phyloP scores from a whole-genome alignment of 2,329 filamentous ascomycete species.

The Microdochium nivale region DNA sequence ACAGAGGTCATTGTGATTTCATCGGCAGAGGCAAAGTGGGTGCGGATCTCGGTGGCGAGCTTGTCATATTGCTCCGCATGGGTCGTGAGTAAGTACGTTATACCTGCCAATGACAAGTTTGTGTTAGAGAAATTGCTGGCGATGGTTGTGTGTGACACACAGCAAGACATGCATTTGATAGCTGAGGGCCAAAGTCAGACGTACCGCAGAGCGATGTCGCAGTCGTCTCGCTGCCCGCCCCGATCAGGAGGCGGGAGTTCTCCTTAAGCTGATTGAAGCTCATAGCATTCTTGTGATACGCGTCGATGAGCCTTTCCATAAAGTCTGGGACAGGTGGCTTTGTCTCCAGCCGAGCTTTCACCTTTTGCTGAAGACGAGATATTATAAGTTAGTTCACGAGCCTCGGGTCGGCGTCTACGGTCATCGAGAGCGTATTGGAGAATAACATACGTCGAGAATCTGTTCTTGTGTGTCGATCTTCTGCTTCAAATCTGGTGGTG shows the following conservation, averaged over 20 bases:
- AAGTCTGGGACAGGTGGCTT: neutral
- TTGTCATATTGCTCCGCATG: slow-evolving; percentile 17
- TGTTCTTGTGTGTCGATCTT: neutral
- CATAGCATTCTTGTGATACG: slow-evolving; percentile 3
- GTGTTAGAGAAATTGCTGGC: neutral
- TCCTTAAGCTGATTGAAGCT: slow-evolving; percentile 10
- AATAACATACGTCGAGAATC: neutral
- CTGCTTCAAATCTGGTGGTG: neutral
- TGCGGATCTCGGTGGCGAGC: slow-evolving; percentile 25
- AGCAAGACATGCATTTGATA: too few species aligned
- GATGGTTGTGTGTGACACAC: too few species aligned
- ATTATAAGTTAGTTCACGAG: neutral
- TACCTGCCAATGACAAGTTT: slow-evolving; percentile 1
- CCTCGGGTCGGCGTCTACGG: too few species aligned
- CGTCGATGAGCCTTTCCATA: neutral
- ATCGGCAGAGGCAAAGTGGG: slow-evolving; percentile 16
- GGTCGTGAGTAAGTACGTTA: slow-evolving; percentile 10
- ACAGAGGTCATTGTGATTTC: slow-evolving; percentile 23
- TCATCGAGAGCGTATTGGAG: neutral
- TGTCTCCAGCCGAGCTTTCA: neutral
- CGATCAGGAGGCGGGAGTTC: slow-evolving; percentile 23
- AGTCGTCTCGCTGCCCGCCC: slow-evolving; percentile 42
- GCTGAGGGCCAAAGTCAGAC: too few species aligned
- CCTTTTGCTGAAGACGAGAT: neutral
- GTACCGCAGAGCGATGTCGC: slow-evolving; percentile 32